Conservation (phyloP, 2,329 filamentous ascomycete genomes). For the Colletotrichum agaves region DNA sequence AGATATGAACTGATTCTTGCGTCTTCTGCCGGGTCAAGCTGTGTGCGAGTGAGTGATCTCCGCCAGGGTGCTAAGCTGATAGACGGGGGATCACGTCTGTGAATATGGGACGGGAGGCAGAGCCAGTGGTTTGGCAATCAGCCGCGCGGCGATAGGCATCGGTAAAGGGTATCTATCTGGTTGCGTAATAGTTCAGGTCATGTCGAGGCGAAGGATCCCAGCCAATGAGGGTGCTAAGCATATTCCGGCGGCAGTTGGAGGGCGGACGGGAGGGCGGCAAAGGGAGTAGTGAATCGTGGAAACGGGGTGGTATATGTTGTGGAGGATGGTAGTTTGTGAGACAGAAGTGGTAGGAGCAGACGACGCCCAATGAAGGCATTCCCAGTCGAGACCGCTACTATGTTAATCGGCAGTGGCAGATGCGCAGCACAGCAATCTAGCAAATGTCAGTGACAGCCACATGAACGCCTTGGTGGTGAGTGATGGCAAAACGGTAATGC, state of each 20-base stretch:
- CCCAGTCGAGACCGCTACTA: constrained; percentile 10
- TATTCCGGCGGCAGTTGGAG: constrained; percentile 15
- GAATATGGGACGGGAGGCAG: constrained; percentile 22
- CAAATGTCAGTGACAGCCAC: neutral
- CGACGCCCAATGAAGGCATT: constrained; percentile 2
- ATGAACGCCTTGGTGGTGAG: neutral
- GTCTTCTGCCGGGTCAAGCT: constrained; percentile 13
- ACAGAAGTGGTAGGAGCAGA: neutral
- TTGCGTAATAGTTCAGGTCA: neutral
- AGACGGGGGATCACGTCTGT: constrained; percentile 17
- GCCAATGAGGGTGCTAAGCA: constrained; percentile 26
- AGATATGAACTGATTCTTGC: constrained; percentile 37
- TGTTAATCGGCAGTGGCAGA: neutral
- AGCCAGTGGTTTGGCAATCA: constrained; percentile 33
- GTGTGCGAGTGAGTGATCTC: constrained; percentile 29
- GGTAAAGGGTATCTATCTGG: neutral
- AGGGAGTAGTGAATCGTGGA: neutral
- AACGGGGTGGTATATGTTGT: constrained; percentile 1
- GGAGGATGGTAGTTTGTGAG: constrained; percentile 8
- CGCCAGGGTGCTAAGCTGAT: constrained; percentile 13
- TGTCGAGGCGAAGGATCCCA: constrained; percentile 17
- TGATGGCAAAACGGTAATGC: neutral
- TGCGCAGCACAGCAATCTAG: neutral
- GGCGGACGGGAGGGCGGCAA: constrained; percentile 9
- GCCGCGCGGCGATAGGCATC: constrained; percentile 14